Evolutionary conservation across 1,284 basidiomycete species (phyloP), one percentile per base, ranked within the genome.

Genomic region (Cutaneotrichosporon sp.): DNA sequence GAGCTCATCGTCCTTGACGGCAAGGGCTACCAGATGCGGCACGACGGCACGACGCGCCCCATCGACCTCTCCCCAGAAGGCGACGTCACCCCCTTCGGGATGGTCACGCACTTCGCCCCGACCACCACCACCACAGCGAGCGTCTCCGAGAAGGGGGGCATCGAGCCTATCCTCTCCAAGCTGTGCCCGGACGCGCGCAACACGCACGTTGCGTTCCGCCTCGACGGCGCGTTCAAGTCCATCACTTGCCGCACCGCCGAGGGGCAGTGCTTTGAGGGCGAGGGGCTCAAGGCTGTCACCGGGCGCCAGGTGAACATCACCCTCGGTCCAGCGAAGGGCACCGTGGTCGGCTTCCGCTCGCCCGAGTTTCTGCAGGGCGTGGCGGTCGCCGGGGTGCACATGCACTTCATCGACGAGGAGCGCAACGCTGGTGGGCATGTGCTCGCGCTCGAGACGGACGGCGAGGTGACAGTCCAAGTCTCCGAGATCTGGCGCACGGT

Each of bases 321-420:
- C 13, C 49, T 66, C n/a, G 58, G 45, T 1, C 49, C 42, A 1
- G 25, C 54, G 16, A 25, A n/a, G 10, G 64, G 64, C 24, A 60
- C 58, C 2, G 54, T 63, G 7, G 43, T 66, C 2, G 64, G 64
- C 11, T 66, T 66, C 56, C 61, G 64, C 33, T 50, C 36, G 16
- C 64, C 64, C 0, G 18, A 47, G 34, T 66, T 60, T 54, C 25
- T 66, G 11, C 56, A 59, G 45, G 64, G 64, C 14, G 54, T 66
- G 7, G 51, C 33, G 0, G 64, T 66, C 20, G 64, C 59, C 6
- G 64, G 64, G 6, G 59, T 56, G n/a, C 64, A 66, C 43, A 56
- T 66, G 61, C 64, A 66, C 61, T 66, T 60, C 38, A 63, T 66
- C 54, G 56, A 59, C 36, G 61, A 56, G 2, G 64, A 46, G 18